Base-by-base conservation (phyloP, 352 stramenopile genomes). In the Phytophthora ohioensis region DNA sequence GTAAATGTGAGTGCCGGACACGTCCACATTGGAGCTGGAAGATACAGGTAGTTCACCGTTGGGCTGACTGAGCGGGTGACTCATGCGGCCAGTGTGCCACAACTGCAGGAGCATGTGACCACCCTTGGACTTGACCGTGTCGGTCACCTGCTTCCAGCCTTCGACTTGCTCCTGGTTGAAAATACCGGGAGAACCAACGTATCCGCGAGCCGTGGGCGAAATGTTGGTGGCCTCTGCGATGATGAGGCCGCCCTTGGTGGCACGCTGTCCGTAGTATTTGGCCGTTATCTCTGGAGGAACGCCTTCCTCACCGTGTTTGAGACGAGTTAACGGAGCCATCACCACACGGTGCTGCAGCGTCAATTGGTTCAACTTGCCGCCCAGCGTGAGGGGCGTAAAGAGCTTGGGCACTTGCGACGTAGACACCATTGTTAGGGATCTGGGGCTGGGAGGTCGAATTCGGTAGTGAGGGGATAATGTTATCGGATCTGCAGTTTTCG, bases 211-310 rank as follows among this genome's bases (percentile, higher is more conserved):
- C 41, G 73, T 17, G 48, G 41, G 43, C 48, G 81, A 57, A 51
- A 89, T 87, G 52, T 79, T 70, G 8, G 80, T 82, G 12, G 79
- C 82, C 54, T 91, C 82, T 9, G 82, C 75, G 36, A 91, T 83
- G 65, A 91, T 68, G 30, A 91, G 67, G 10, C 76, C 83, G 35
- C 81, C 79, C 17, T 71, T 58, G 17, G 82, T 81, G 35, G 73
- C 59, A 36, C 73, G 68, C 35, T 80, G 73, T 2, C 58, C 59
- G 56, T 80, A 80, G 68, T 90, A 88, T 17, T 64, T 81, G 52
- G 69, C 67, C 57, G 73, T 78, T 51, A 88, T 75, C 10, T 72
- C 68, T 0, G 77, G 65, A 15, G 69, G 76, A 17, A 85, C 75
- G 31, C 74, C 75, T 38, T 80, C 68, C 27, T 73, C 65, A 31